Evolutionary conservation across 805 yeast species (phyloP).

Genomic region (Suhomyces vadensis): DNA sequence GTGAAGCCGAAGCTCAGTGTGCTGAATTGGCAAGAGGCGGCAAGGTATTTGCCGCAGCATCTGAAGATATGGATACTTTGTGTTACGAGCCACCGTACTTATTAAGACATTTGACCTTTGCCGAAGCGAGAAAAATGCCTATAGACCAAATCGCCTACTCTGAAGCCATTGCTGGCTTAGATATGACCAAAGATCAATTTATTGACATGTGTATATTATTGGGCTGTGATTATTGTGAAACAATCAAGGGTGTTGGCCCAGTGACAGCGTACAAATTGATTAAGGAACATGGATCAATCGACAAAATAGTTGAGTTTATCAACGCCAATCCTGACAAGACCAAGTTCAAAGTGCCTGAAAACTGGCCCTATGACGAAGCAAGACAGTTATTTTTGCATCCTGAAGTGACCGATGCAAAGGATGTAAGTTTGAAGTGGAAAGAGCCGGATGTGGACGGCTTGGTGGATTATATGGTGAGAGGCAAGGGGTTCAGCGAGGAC

Average conservation of each 20-base stretch:
- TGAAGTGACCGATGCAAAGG: conserved; percentile 65
- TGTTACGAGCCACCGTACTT: conserved; percentile 86
- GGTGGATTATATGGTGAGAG: conserved; percentile 76
- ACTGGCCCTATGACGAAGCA: conserved; percentile 92
- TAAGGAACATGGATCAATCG: conserved; percentile 80
- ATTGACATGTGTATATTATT: conserved; percentile 88
- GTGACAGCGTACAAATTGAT: conserved; percentile 89
- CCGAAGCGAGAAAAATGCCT: conserved; percentile 92
- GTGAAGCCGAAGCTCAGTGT: conserved; percentile 99
- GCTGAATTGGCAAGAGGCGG: conserved; percentile 88
- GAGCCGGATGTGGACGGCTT: conserved; percentile 88
- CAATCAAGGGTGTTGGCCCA: conserved; percentile 94
- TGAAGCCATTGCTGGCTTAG: conserved; percentile 73
- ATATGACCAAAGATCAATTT: conserved; percentile 69
- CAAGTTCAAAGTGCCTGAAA: conserved; percentile 85
- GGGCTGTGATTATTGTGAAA: conserved; percentile 97
- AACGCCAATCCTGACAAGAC: conserved; percentile 52
- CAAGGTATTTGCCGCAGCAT: conserved; percentile 94
- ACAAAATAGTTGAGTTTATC: conserved; percentile 68
- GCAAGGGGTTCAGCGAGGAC: conserved; percentile 92
- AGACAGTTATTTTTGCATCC: conserved; percentile 81
- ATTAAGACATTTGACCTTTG: conserved; percentile 86
- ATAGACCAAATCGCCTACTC: conserved; percentile 76
- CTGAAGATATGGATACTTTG: conserved; percentile 98
- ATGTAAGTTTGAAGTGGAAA: conserved; percentile 75